Evolutionary conservation across 768 basidiomycete species (phyloP).

Genomic region (Mrakia gelida): DNA sequence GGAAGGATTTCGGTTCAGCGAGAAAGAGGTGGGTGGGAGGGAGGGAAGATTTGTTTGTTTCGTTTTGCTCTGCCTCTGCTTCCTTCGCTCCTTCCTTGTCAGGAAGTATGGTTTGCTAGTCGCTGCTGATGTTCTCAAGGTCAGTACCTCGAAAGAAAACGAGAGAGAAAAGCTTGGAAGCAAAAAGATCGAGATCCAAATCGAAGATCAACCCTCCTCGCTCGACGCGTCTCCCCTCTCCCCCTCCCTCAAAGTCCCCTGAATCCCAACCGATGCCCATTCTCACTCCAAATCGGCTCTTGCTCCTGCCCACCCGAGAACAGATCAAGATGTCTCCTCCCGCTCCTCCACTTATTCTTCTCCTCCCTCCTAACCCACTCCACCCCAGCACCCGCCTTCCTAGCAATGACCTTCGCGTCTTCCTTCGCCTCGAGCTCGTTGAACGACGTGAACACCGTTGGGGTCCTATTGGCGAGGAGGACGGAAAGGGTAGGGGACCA

Average conservation of each 20-base stretch:
- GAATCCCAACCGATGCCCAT: background rate
- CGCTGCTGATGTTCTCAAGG: too few relatives aligned
- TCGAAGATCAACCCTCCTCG: too few relatives aligned
- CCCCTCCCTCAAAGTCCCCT: background rate
- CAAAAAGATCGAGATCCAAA: too few relatives aligned
- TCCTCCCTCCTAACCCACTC: constrained; percentile 2
- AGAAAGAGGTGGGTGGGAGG: too few relatives aligned
- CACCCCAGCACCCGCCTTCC: background rate
- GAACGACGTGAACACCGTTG: background rate
- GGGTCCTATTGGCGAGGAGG: background rate
- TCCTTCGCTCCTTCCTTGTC: too few relatives aligned
- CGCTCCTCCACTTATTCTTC: background rate
- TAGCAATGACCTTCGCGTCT: background rate
- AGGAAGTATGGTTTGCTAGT: too few relatives aligned
- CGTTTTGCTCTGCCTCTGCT: too few relatives aligned
- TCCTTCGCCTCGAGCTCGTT: background rate
- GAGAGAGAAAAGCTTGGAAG: too few relatives aligned
- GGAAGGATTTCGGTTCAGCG: too few relatives aligned
- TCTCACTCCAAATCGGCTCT: background rate
- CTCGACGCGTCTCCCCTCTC: constrained; percentile 1
- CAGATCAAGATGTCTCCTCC: background rate
- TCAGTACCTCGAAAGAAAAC: too few relatives aligned
- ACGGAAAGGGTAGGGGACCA: background rate
- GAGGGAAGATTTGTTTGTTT: too few relatives aligned
- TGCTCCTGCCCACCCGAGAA: background rate